These are phyloP conservation scores for Colletotrichum sp. DNA, from an alignment of 2,329 filamentous ascomycete genomes.

Conservation along the genomic window DNA sequence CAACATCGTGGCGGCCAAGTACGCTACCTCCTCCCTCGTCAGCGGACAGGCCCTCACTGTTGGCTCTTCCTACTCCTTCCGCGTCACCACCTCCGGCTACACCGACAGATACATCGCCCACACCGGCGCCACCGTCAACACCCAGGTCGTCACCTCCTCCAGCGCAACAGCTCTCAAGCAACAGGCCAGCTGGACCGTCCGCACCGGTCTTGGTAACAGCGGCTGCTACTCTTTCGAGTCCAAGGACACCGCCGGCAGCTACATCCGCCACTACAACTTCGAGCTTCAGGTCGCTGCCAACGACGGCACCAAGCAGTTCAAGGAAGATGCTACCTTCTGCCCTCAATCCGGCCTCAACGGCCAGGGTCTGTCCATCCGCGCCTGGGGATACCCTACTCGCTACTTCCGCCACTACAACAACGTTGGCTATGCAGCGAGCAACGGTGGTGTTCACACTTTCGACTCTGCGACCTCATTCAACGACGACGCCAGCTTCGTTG, in stretches of 20 bases:
- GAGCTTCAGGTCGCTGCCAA: constrained; percentile 52
- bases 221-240: constrained; percentile 68
- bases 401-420: constrained; percentile 61
- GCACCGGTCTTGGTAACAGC: constrained; percentile 59
- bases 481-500: constrained; percentile 58
- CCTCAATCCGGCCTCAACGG: constrained; percentile 56
- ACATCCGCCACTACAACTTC: constrained; percentile 61
- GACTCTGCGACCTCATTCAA: constrained; percentile 55
- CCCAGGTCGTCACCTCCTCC: constrained; percentile 57
- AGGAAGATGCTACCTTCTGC: constrained; percentile 70
- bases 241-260: constrained; percentile 61
- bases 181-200: constrained; percentile 58
- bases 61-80: constrained; percentile 58
- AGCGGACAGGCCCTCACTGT: constrained; percentile 52
- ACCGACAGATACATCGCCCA: constrained; percentile 61
- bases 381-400: constrained; percentile 66
- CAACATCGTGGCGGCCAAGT: constrained; percentile 64
- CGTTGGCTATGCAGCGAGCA: constrained; percentile 52
- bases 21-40: constrained; percentile 51
- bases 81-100: constrained; percentile 59
- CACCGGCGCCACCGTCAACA: constrained; percentile 54
- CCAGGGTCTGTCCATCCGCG: constrained; percentile 54
- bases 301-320: constrained; percentile 61
- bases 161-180: constrained; percentile 54
- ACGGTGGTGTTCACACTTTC: constrained; percentile 61